Conservation (phyloP, 225 moss, liverwort and hornwort species). For the Pseudisothecium myosuroides region DNA sequence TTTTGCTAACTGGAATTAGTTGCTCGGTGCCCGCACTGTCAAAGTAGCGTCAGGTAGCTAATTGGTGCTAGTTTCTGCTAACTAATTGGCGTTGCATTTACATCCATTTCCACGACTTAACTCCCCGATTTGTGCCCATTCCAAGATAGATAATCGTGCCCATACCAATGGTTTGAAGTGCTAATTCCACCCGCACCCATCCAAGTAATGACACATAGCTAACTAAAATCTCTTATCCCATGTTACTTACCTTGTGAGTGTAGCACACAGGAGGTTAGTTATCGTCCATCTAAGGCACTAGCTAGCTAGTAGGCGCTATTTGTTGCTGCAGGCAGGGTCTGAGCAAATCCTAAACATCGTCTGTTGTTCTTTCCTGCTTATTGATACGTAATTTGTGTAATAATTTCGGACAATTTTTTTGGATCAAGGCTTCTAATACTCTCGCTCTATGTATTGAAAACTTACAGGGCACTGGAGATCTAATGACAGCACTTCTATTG, state of each 20-base stretch:
- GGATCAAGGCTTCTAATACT: neutral
- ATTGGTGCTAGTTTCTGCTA: neutral
- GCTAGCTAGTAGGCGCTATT: neutral
- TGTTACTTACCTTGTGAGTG: neutral
- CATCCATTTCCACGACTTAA: neutral
- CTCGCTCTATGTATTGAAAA: neutral
- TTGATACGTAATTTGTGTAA: neutral
- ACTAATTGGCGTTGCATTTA: neutral
- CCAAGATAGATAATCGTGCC: neutral
- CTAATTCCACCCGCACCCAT: neutral
- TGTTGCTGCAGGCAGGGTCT: neutral
- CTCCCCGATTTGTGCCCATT: neutral
- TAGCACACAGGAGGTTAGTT: neutral
- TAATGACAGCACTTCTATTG: slow-evolving; percentile 83
- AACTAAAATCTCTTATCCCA: neutral
- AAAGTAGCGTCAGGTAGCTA: neutral
- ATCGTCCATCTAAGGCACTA: neutral
- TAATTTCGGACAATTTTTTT: neutral
- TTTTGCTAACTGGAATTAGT: neutral
- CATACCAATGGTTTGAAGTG: neutral
- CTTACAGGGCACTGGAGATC: slow-evolving; percentile 84
- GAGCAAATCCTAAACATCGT: neutral
- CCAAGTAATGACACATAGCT: neutral
- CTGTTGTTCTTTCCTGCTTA: neutral
- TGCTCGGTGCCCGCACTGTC: neutral